A percentile compares a stretch with the other conserved stretches of the same genome.
These are phyloP conservation scores for Saccharomyces hybrid DNA, from an alignment of 1,139 yeast genomes.

Conservation along the genomic window DNA sequence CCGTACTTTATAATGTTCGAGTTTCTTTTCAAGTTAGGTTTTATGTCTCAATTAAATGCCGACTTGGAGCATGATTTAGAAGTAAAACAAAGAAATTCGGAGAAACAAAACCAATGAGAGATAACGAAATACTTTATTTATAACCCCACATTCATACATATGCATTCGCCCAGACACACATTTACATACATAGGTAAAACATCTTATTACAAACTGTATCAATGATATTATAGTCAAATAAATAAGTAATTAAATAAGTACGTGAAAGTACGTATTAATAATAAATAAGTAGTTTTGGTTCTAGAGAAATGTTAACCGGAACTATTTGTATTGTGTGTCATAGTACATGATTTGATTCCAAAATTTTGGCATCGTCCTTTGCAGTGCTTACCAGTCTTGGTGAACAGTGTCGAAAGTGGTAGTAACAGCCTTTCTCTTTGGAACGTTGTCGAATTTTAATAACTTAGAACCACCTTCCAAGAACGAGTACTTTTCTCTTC, in stretches of 20 bases:
- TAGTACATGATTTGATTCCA: not conserved
- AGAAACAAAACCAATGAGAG: not conserved
- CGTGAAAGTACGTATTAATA: constrained; percentile 4
- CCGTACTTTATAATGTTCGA: constrained; percentile 87
- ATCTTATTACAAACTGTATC: constrained; percentile 5
- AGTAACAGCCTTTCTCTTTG: constrained; percentile 47
- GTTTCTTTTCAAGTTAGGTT: constrained; percentile 60
- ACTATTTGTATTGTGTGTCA: too few species aligned
- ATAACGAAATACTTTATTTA: too few species aligned
- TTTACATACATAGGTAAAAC: too few species aligned
- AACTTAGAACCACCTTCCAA: constrained; percentile 77
- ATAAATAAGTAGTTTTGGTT: constrained; percentile 3
- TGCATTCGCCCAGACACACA: too few species aligned
- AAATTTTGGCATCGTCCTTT: not conserved
- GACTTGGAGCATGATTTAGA: constrained; percentile 41
- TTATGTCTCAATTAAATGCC: constrained; percentile 46
- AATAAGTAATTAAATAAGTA: constrained; percentile 2
- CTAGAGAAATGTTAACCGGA: too few species aligned
- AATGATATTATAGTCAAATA: constrained; percentile 2
- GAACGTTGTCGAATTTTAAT: constrained; percentile 45
- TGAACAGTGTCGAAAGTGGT: constrained; percentile 52
- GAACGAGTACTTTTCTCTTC: constrained; percentile 79
- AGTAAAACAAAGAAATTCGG: constrained; percentile 32
- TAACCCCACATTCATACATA: too few species aligned
- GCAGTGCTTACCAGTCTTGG: constrained; percentile 62